Evolutionary conservation across 805 yeast genomes (phyloP).

Genomic region (Torulaspora gathmanii): DNA sequence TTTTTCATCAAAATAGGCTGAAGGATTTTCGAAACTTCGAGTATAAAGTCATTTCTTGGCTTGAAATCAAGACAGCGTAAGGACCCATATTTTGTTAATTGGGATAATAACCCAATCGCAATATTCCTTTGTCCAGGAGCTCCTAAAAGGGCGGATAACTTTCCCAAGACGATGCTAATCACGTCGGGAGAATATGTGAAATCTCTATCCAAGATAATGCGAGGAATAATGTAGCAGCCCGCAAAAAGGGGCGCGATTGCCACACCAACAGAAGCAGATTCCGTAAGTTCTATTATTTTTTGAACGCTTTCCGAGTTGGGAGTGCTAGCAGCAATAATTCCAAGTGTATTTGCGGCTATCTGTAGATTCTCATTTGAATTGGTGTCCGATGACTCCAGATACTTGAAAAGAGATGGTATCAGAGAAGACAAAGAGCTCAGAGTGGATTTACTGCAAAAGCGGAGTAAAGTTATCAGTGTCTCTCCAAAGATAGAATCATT

Average conservation of each 20-base stretch:
- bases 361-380: constrained; percentile 26
- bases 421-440: constrained; percentile 11
- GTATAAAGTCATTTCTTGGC: constrained; percentile 22
- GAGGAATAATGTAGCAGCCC: constrained; percentile 23
- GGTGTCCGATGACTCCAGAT: constrained; percentile 17
- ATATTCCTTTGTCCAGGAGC: background rate
- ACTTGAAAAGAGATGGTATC: constrained; percentile 26
- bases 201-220: constrained; percentile 13
- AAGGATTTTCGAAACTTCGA: constrained; percentile 30
- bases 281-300: constrained; percentile 5
- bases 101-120: constrained; percentile 22
- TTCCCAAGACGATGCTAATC: background rate
- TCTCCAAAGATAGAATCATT: constrained; percentile 37
- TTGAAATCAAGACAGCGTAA: constrained; percentile 19
- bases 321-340: constrained; percentile 38
- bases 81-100: constrained; percentile 40
- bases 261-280: background rate
- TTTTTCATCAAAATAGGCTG: constrained; percentile 47
- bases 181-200: background rate
- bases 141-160: constrained; percentile 2
- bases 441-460: constrained; percentile 14
- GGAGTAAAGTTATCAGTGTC: constrained; percentile 30
- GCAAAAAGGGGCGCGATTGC: constrained; percentile 12
- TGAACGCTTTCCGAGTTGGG: constrained; percentile 9
- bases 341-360: constrained; percentile 44